A percentile compares a stretch with the other conserved stretches of the same genome.
phyloP scores from a whole-genome alignment of 768 basidiomycete species.

The Steccherinum ochraceum region DNA sequence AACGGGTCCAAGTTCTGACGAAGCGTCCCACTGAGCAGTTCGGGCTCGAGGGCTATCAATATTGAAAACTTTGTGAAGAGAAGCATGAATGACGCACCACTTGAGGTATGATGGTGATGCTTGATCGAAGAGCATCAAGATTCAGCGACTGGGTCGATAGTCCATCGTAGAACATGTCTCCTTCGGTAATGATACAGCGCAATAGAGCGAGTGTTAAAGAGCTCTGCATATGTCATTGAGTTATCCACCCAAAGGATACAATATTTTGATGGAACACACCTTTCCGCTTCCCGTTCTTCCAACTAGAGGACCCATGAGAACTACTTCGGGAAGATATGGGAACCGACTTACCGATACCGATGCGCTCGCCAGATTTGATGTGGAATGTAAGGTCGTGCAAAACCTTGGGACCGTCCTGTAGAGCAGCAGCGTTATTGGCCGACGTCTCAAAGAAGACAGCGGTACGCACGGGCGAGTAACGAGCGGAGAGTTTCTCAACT shows the following conservation, averaged over 20 bases:
- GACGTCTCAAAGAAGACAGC: background rate
- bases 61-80: slow-evolving; percentile 23
- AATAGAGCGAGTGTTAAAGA: slow-evolving; percentile 47
- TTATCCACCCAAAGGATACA: slow-evolving; percentile 1
- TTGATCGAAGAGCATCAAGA: slow-evolving; percentile 43
- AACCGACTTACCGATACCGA: slow-evolving; percentile 43
- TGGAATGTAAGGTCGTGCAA: slow-evolving; percentile 45
- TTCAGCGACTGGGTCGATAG: slow-evolving; percentile 40
- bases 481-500: slow-evolving; percentile 46
- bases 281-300: slow-evolving; percentile 55
- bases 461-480: slow-evolving; percentile 31
- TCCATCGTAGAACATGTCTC: slow-evolving; percentile 47
- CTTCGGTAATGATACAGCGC: slow-evolving; percentile 49
- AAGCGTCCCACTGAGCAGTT: slow-evolving; percentile 48
- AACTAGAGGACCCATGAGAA: slow-evolving; percentile 26
- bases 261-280: slow-evolving; percentile 14
- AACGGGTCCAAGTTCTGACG: slow-evolving; percentile 58
- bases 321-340: background rate
- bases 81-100: slow-evolving; percentile 26
- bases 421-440: slow-evolving; percentile 3
- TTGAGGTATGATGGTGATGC: slow-evolving; percentile 57
- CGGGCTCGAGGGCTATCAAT: slow-evolving; percentile 43
- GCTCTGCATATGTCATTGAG: slow-evolving; percentile 23
- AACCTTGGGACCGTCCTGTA: slow-evolving; percentile 47
- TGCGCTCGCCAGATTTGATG: slow-evolving; percentile 48